phyloP scores from a whole-genome alignment of 331 rosid species.

The Quercus lobata region DNA sequence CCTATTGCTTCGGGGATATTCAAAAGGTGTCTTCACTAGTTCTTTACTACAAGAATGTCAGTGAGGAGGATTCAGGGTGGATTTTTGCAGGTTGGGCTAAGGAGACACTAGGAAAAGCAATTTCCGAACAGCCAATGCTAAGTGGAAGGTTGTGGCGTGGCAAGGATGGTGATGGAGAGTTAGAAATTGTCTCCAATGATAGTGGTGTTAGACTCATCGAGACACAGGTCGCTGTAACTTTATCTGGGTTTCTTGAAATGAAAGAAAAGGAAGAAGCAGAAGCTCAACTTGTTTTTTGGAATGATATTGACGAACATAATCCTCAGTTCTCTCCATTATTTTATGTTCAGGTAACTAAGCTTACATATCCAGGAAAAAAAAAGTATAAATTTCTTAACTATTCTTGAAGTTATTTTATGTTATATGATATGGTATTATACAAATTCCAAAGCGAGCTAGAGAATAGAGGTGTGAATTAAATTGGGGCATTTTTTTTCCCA shows the following conservation, averaged over 20 bases:
- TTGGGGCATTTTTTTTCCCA: too few species aligned
- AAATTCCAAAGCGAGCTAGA: too few species aligned
- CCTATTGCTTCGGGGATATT: not conserved
- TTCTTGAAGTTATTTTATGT: too few species aligned
- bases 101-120: constrained; percentile 49
- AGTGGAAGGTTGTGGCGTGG: constrained; percentile 40
- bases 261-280: constrained; percentile 23
- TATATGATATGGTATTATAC: too few species aligned
- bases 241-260: constrained; percentile 34
- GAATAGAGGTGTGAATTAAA: too few species aligned
- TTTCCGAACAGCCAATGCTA: constrained; percentile 45
- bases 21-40: constrained; percentile 41
- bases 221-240: constrained; percentile 1
- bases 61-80: constrained; percentile 26
- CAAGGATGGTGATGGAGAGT: not conserved
- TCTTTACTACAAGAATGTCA: constrained; percentile 30
- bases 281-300: constrained; percentile 62
- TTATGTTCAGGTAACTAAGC: constrained; percentile 47
- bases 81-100: constrained; percentile 48
- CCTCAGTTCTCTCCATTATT: constrained; percentile 53
- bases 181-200: constrained; percentile 52
- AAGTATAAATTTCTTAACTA: too few species aligned
- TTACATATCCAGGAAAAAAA: too few species aligned
- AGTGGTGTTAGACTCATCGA: constrained; percentile 49
- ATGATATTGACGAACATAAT: constrained; percentile 28